Base-by-base conservation (phyloP, 352 stramenopile genomes). In the Pythium myriotylum region DNA sequence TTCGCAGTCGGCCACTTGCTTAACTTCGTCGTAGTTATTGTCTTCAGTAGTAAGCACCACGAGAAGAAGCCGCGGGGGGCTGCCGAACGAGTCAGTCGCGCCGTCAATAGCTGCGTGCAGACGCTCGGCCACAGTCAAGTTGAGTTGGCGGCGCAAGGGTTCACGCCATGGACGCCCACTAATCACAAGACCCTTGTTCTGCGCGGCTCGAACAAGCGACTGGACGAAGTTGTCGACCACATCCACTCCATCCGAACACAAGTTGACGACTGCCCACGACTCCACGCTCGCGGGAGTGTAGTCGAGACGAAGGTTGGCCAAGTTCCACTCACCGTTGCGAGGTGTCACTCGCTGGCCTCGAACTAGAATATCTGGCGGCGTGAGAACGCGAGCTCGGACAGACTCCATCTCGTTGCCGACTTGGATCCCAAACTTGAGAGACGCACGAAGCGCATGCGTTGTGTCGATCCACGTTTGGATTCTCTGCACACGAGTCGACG, bases 11-110 rank as follows among this genome's bases (percentile, higher is more conserved):
- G 79, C 89, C 42, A 87, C 74, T 32, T 77, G 75, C 70, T 94
- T 94, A 32, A 94, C 79, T n/a, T 89, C 79, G 4, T 59, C 61
- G 47, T 92, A 92, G 1, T 74, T 70, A 22, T 58, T 77, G 78
- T 40, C 76, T 66, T 14, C 75, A 59, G 47, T 84, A 85, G 37
- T 88, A 49, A 88, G 74, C 61, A 88, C 77, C 3, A 92, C 78
- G 0, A 92, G 58, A 46, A 89, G 72, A 3, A 46, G 52, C 5
- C 19, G 37, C 1, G 19, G 13, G 1, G 7, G 33, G 37, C 32
- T 13, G 59, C 54, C 58, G 35, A 24, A 16, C 1, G 17, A 14
- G 1, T 24, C 19, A 9, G 29, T 24, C 9, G 54, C 42, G 1
- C 27, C 45, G 1, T 55, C 46, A 27, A 46, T 59, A 3, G 24